These are phyloP conservation scores for Fistulifera pelliculosa DNA, from an alignment of 108 stramenopile genomes.

Conservation along the genomic window DNA sequence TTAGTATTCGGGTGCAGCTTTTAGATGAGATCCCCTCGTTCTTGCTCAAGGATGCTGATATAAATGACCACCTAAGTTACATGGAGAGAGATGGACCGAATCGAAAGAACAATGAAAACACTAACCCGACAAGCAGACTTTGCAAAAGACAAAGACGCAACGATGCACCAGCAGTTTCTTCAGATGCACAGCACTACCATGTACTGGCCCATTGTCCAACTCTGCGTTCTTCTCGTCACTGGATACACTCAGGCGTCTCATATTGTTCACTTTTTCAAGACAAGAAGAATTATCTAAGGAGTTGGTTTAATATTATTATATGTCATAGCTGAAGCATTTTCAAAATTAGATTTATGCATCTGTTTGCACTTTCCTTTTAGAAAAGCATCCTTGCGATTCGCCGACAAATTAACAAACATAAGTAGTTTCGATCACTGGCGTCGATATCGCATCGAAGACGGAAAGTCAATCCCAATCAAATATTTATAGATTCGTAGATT, in stretches of 20 bases:
- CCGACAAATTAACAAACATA: no score
- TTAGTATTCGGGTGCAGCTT: conserved; percentile 12
- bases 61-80: conserved; percentile 48
- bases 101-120: conserved; percentile 45
- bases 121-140: conserved; percentile 66
- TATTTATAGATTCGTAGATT: no score
- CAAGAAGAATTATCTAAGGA: conserved; percentile 58
- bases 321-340: no score
- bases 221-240: conserved; percentile 60
- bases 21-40: conserved; percentile 9
- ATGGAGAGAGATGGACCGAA: conserved; percentile 46
- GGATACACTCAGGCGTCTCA: conserved; percentile 81
- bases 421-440: no score
- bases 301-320: not conserved
- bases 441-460: no score
- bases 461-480: no score
- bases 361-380: no score
- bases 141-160: conserved; percentile 55
- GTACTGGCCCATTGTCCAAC: conserved; percentile 82
- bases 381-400: no score
- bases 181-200: conserved; percentile 66
- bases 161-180: conserved; percentile 67
- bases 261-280: conserved; percentile 69
- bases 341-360: no score
- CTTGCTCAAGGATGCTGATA: conserved; percentile 10